phyloP scores from a whole-genome alignment of 139 green algal genomes.

The Chlamydomonas sphaeroides region DNA sequence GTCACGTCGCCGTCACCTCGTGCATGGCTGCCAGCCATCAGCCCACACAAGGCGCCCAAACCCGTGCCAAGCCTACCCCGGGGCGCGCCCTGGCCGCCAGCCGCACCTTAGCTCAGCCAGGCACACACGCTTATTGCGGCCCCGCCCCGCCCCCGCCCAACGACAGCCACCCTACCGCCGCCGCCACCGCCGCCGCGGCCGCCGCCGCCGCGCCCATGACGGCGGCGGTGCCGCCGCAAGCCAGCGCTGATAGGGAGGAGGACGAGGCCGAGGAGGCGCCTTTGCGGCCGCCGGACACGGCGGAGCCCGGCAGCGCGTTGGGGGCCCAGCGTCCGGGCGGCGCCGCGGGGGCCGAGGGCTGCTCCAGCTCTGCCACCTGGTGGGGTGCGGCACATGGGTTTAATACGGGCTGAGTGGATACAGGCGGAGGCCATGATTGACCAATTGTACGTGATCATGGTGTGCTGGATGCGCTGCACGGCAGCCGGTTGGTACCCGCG shows the following conservation, averaged over 20 bases:
- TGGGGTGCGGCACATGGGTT: neutral
- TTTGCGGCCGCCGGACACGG: neutral
- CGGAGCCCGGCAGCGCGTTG: neutral
- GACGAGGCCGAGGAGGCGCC: neutral
- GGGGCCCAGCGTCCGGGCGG: neutral
- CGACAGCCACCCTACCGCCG: too few relatives aligned
- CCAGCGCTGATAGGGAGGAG: neutral
- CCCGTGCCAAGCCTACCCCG: too few relatives aligned
- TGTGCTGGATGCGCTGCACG: neutral
- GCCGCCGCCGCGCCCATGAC: conserved; percentile 12
- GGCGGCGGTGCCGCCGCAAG: conserved; percentile 34
- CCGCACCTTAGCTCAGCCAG: too few relatives aligned
- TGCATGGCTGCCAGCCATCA: too few relatives aligned
- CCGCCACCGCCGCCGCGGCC: too few relatives aligned
- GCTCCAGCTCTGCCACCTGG: conserved; percentile 20
- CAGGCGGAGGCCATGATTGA: neutral
- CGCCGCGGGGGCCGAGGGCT: neutral
- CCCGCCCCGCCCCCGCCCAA: too few relatives aligned
- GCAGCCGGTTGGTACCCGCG: neutral
- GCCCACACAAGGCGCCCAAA: too few relatives aligned
- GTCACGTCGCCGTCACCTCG: too few relatives aligned
- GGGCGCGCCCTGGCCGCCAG: too few relatives aligned
- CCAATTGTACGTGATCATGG: too few relatives aligned
- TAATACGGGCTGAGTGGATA: neutral
- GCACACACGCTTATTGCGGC: too few relatives aligned